Evolutionary conservation across 176 grass and related monocot genomes (phyloP), one percentile per base, ranked within the genome.

Genomic region (Saccharum spontaneum): DNA sequence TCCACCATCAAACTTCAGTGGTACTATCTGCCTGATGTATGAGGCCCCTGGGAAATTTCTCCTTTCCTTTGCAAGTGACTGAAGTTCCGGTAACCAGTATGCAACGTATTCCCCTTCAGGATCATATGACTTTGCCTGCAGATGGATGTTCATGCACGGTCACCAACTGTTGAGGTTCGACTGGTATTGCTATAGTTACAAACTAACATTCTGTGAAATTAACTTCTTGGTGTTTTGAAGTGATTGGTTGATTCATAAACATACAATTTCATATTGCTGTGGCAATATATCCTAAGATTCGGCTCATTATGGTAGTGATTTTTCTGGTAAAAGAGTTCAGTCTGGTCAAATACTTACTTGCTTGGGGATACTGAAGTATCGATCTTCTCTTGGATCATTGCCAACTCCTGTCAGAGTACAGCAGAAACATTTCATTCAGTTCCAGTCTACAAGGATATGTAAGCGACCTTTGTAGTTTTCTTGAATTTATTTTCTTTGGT

Each of bases 351-450:
- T 59, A 37, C 90, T 89, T 92, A 95, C 93, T 92, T 95, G 97
- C 82, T 98, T 98, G 40, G 97, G 89, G n/a, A 92, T 92, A 59
- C 93, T 98, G 57, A 98, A 98, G 83, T 98, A 95, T 61, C 93
- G 91, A 82, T 98, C 93, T 92, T 98, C 96, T 78, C 96, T 76
- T 37, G 96, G 96, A 61, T 95, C 93, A 88, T 98, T 98, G 44
- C 97, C 97, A 60, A 98, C 91, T 84, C 93, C 97, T 98, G 86
- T 85, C 36, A 84, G 5, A 64, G 60, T 45, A 55, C 37, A 88
- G n/a, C 26, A 84, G 44, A 28, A 75, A 52, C 40, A 86, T 44
- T 34, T 73, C 15, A 49, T 24, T 79, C 70, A 83, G 48, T 79
- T 34, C 55, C 6, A 57, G 22, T 38, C 16, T 57, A 8, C 65